Base-by-base conservation (phyloP, 1,284 basidiomycete species). In the Tetrapyrgos nigripes region DNA sequence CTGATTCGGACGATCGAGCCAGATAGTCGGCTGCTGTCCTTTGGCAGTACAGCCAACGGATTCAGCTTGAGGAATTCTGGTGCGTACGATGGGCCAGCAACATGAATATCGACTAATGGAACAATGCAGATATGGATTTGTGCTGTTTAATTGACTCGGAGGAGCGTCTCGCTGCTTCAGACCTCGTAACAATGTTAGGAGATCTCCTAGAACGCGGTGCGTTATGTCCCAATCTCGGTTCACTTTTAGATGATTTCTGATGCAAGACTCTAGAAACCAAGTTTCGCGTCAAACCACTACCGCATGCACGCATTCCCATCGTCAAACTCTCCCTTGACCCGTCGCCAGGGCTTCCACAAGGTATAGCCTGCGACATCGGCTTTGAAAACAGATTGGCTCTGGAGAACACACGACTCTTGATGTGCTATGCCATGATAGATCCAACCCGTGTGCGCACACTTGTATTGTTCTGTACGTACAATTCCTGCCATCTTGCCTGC, bases 381-480 rank as follows among this genome's bases (percentile, higher is more conserved):
- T 98, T 99, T 66, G 97, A 98, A 80, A 98, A 98, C 77, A 86
- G 96, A 66, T 82, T 99, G 48, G 97, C 97, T 19, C 83, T 99
- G 60, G 97, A 99, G 78, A 99, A 99, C 74, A 99, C 97, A 47
- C 86, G 97, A 50, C 78, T 99, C 62, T 82, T 99, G 59, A 91
- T 97, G 83, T 98, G 94, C 70, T 99, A 99, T 76, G 96, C 97
- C 65, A 96, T 96, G 83, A 89, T 98, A 66, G 97, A 99, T 76
- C 95, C 96, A 14, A 91, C 93, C 35, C 87, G 97, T 64, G 90
- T 99, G 56, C 86, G 96, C 63, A 96, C 95, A 0, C 83, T 99
- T 74, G 97, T 99, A 46, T 83, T 99, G 57, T 98, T 99, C 78
- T 86, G 94, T 96, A 73, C 81, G 54, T 48, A 19, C 26, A 43